Base-by-base conservation (phyloP, 208 protist species). In the Leishmania tarentolae region DNA sequence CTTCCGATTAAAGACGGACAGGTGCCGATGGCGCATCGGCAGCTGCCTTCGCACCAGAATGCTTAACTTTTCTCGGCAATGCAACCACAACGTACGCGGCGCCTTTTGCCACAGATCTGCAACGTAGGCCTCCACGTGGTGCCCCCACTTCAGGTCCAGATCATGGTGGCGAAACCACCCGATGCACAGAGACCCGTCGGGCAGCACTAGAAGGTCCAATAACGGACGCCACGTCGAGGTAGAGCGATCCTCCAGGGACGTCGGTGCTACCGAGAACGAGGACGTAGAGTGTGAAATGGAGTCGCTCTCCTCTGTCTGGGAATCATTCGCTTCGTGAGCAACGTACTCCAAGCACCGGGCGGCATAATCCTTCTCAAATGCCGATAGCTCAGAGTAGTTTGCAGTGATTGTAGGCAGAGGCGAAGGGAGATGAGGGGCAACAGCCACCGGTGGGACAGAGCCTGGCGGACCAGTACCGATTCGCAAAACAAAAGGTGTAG, bases 161-260 rank as follows among this genome's bases (percentile, higher is more conserved):
- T 72, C 72, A 24, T 85, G 82, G 13, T 70, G 28, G 63, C 73
- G 82, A 28, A 85, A 53, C 82, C 82, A 85, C 2, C 76, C 77
- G 2, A 81, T n/a, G 52, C 35, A 82, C 2, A 82, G 52, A 4
- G 40, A 42, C 40, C 77, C 82, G 37, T 79, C 74, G 0, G 82
- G 82, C 0, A 85, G 76, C 65, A 85, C 13, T 7, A 85, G 57
- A 0, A 81, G 11, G 42, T 85, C 82, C 44, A 78, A 79, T 40
- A 85, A 46, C 1, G 76, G 82, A 2, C 63, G 37, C 82, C 82
- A 85, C 59, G 75, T 42, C 31, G 46, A n/a, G 31, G 52, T 37
- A 21, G 21, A 46, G 21, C 8, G 47, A 35, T 5, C 52, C 17
- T 40, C 47, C n/a, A 3, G 35, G 28, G 15, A 1, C 72, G 47